Conservation (phyloP, 352 stramenopile genomes). For the Phytophthora capsici region DNA sequence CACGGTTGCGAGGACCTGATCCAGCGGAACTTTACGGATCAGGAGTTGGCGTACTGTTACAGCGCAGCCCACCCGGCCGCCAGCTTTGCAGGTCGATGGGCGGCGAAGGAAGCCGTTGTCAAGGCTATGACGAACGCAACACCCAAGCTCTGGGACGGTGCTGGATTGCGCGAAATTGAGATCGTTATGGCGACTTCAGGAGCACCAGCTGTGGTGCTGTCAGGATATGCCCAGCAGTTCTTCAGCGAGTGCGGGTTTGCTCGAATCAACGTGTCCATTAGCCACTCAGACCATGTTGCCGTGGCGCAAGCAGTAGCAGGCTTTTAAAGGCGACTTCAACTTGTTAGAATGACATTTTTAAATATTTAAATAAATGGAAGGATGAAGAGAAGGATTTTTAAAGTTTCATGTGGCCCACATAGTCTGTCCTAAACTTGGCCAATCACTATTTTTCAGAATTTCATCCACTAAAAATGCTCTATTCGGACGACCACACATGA, state of each 20-base stretch:
- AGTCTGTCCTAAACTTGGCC: no score
- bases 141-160: slow-evolving; percentile 75
- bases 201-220: slow-evolving; percentile 77
- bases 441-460: background rate
- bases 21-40: slow-evolving; percentile 87
- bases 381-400: no score
- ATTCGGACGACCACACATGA: slow-evolving; percentile 19
- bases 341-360: no score
- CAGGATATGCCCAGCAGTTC: slow-evolving; percentile 77
- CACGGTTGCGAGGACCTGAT: slow-evolving; percentile 82
- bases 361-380: no score
- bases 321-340: slow-evolving; percentile 39
- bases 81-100: slow-evolving; percentile 90
- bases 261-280: slow-evolving; percentile 89
- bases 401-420: no score
- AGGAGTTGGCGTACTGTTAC: slow-evolving; percentile 88
- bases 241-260: slow-evolving; percentile 76
- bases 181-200: slow-evolving; percentile 82
- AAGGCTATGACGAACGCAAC: slow-evolving; percentile 88
- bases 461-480: slow-evolving; percentile 15
- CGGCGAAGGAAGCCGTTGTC: slow-evolving; percentile 89
- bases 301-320: slow-evolving; percentile 83
- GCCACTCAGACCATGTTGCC: slow-evolving; percentile 88
- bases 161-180: slow-evolving; percentile 85
- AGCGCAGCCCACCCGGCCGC: slow-evolving; percentile 74